A percentile compares a stretch with the other conserved stretches of the same genome.
These are phyloP conservation scores for Auriscalpium orientale DNA, from an alignment of 768 basidiomycete genomes.

Conservation along the genomic window DNA sequence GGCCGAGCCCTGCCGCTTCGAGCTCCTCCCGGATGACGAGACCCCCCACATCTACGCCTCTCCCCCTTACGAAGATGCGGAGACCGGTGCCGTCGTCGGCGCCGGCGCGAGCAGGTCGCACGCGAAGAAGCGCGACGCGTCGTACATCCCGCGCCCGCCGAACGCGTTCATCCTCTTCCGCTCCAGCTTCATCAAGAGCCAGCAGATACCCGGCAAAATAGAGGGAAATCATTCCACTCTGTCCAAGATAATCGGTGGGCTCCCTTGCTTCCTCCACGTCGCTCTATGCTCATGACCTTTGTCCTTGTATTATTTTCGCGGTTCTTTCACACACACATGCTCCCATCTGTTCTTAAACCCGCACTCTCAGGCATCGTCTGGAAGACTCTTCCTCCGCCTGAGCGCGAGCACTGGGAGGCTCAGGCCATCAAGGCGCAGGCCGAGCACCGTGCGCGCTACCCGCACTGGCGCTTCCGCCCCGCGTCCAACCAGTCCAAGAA, in stretches of 20 bases:
- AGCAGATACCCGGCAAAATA: slow-evolving; percentile 67
- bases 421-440: slow-evolving; percentile 64
- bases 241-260: slow-evolving; percentile 74
- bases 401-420: slow-evolving; percentile 70
- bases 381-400: slow-evolving; percentile 60
- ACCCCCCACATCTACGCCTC: slow-evolving; percentile 17
- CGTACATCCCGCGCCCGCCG: slow-evolving; percentile 75
- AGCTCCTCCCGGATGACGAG: slow-evolving; percentile 20
- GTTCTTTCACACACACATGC: too few relatives aligned
- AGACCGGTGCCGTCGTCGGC: slow-evolving; percentile 20
- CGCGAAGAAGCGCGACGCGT: slow-evolving; percentile 58
- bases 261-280: slow-evolving; percentile 1
- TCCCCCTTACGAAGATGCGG: neutral
- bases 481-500: slow-evolving; percentile 34
- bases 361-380: slow-evolving; percentile 53
- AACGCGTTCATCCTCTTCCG: slow-evolving; percentile 85
- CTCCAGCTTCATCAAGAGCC: slow-evolving; percentile 66
- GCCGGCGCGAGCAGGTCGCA: slow-evolving; percentile 37
- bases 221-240: slow-evolving; percentile 75
- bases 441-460: slow-evolving; percentile 67
- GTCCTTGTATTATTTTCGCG: neutral
- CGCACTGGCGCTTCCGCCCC: slow-evolving; percentile 78
- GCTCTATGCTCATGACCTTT: neutral
- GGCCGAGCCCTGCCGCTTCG: slow-evolving; percentile 21
- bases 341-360: too few relatives aligned